Evolutionary conservation across 768 basidiomycete species (phyloP), one percentile per base, ranked within the genome.

Genomic region (Amanita phalloides): DNA sequence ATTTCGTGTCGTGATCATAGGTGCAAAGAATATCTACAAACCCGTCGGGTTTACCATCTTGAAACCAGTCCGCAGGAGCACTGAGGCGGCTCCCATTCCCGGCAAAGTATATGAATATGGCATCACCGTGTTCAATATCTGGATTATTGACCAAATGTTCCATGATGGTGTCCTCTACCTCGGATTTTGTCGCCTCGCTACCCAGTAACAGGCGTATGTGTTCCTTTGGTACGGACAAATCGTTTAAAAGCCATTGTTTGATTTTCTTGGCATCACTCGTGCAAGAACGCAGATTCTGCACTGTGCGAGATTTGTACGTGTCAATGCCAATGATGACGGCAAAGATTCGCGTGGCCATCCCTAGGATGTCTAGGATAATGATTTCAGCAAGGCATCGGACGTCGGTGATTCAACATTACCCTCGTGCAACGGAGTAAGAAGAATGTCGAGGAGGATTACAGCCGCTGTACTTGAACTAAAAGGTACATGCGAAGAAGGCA

Each of bases 291-390:
- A 84, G 73, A 58, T 84, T 79, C 81, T 80, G 85, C 25, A 84
- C 75, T 26, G 61, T 61, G 17, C 76, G 74, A 7, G 81, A 81
- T 62, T 82, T 76, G 69, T 86, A 86, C 58, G 71, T 69, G 66
- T 86, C 82, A 55, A 86, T 76, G 38, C 84, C 84, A 54, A 86
- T 72, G 56, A 86, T 67, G 52, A 86, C 73, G 0, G 81, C 82
- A 56, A 82, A 86, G 38, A 83, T 65, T 17, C 74, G 77, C 36
- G 56, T 50, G 23, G 58, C 33, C 60, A 65, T 64, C 55, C 65
- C 51, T 36, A 35, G 28, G 48, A 28, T 21, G 33, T 36, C 46
- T 48, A 36, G 6, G 32, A 25, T 23, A 35, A 23, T 37, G 9
- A 35, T n/a, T 37, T 20, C 23, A 45, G 35, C 14, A 28, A 47